Base-by-base conservation (phyloP, 306 rosid genomes). In the Senna tora region DNA sequence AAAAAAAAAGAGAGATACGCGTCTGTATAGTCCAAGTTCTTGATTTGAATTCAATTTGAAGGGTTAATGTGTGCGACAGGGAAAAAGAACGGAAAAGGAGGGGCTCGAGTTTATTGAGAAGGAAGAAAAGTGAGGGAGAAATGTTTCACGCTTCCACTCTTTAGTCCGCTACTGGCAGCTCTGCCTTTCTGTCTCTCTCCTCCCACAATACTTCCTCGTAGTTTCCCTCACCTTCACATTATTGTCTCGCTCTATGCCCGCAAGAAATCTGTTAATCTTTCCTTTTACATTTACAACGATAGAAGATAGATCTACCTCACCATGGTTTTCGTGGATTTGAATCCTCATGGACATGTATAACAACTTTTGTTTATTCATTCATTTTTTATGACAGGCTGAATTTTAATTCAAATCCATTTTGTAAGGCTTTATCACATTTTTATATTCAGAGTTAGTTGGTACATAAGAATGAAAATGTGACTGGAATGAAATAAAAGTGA, bases 61-160 rank as follows among this genome's bases (percentile, higher is more conserved):
- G 33, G 47, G 17, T 33, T 33, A 13, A 41, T 6, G 53, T 1
- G 39, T 4, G 36, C 11, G 69, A 25, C 39, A 12, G n/a, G 52
- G 13, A 14, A 13, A 17, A 11, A 19, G 8, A 11, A 67, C 11
- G 30, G 57, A 50, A 41, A n/a, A 13, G 6, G 16, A 52, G 65
- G 71, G 28, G 11, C 15, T 2, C 49, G 16, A 39, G 22, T 39
- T 5, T 12, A 67, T 30, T 67, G 59, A 67, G 72, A 36, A 36
- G 65, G 42, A 75, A 63, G 81, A 64, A 54, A 64, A 64, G 81
- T 60, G 46, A 61, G 81, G 73, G 77, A 77, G 68, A 72, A 46
- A 65, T 22, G 53, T 21, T 64, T 21, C 13, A 59, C 74, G 63
- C 67, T 62, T 62, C 51, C 60, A 46, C 57, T 25, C 39, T 56